phyloP scores from a whole-genome alignment of 306 rosid genomes.

The Ormosia emarginata region DNA sequence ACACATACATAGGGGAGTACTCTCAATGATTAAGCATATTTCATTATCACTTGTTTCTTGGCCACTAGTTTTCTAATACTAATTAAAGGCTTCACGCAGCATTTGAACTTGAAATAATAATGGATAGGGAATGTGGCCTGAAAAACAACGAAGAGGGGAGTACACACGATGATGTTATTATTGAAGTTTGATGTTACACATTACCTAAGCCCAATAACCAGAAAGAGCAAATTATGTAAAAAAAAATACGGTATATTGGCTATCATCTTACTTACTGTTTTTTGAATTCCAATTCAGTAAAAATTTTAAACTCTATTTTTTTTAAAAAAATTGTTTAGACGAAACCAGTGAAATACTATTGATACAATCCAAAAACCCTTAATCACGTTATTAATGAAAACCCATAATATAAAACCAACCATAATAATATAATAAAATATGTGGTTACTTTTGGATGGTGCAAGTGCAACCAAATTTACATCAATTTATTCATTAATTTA shows the following conservation, averaged over 20 bases:
- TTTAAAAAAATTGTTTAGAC: neutral
- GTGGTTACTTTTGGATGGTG: neutral
- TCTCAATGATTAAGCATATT: neutral
- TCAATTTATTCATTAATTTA: neutral
- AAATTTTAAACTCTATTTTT: too few species aligned
- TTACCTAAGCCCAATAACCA: slow-evolving; percentile 4
- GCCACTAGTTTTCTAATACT: slow-evolving; percentile 12
- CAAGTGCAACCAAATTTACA: neutral
- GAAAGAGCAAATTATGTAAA: neutral
- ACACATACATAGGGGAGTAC: neutral
- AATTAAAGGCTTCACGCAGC: neutral
- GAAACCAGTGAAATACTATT: neutral
- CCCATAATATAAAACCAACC: neutral
- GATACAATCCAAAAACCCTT: neutral
- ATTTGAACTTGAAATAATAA: slow-evolving; percentile 23
- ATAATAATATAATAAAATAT: neutral
- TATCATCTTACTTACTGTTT: neutral
- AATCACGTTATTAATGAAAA: neutral
- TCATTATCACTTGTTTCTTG: slow-evolving; percentile 23
- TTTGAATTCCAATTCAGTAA: neutral
- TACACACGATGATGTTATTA: neutral
- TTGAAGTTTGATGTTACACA: slow-evolving; percentile 17
- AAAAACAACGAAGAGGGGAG: neutral
- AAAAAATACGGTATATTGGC: neutral
- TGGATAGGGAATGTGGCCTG: slow-evolving; percentile 8